phyloP scores from a whole-genome alignment of 768 basidiomycete genomes.

The Leccinum uliginosum region DNA sequence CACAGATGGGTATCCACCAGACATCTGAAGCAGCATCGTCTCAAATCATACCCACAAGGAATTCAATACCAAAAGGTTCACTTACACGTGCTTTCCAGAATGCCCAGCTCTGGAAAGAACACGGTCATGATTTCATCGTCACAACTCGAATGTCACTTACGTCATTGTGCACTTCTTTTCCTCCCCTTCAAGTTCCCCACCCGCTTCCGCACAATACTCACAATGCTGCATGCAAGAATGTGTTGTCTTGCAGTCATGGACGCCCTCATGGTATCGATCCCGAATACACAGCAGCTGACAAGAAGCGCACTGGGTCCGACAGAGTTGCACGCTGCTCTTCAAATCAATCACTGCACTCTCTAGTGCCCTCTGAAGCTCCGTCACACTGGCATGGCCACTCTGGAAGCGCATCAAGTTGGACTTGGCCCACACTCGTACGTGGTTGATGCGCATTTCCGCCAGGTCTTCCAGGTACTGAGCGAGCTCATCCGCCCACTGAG shows the following conservation, averaged over 20 bases:
- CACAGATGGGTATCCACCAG: slow-evolving; percentile 50
- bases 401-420: slow-evolving; percentile 49
- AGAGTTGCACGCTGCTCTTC: slow-evolving; percentile 47
- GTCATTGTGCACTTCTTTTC: slow-evolving; percentile 39
- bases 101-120: slow-evolving; percentile 47
- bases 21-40: slow-evolving; percentile 37
- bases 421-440: slow-evolving; percentile 48
- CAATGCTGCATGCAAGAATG: slow-evolving; percentile 46
- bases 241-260: slow-evolving; percentile 47
- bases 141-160: slow-evolving; percentile 32
- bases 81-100: slow-evolving; percentile 50
- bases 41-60: background rate
- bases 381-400: slow-evolving; percentile 40
- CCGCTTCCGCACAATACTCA: slow-evolving; percentile 35
- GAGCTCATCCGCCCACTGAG: slow-evolving; percentile 40
- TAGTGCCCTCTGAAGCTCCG: slow-evolving; percentile 39
- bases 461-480: slow-evolving; percentile 37
- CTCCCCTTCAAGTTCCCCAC: slow-evolving; percentile 28
- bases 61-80: slow-evolving; percentile 6
- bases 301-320: slow-evolving; percentile 41
- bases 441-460: slow-evolving; percentile 41
- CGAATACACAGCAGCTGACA: slow-evolving; percentile 51
- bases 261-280: slow-evolving; percentile 40
- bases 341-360: slow-evolving; percentile 43
- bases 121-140: background rate